Conservation (phyloP, 192 early-diverging fungal species). For the Glomus cerebriforme region DNA sequence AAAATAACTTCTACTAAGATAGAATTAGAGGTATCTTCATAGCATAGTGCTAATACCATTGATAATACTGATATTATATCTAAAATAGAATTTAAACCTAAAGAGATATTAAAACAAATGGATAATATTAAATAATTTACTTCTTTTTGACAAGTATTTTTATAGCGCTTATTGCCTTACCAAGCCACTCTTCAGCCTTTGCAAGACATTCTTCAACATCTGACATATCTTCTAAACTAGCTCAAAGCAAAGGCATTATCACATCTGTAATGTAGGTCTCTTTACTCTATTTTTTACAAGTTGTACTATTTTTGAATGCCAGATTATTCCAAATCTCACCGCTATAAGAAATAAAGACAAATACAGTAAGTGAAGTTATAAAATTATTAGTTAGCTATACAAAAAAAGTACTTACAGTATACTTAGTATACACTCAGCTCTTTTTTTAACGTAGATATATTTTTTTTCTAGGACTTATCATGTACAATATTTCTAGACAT, state of each 20-base stretch:
- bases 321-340: not conserved
- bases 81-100: too few relatives aligned
- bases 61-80: too few relatives aligned
- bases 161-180: not conserved
- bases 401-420: too few relatives aligned
- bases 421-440: not conserved
- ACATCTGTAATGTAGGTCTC: not conserved
- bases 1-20: too few relatives aligned
- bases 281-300: not conserved
- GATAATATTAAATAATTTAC: not conserved
- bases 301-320: not conserved
- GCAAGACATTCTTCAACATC: not conserved
- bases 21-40: too few relatives aligned
- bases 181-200: not conserved
- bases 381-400: too few relatives aligned
- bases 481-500: slow-evolving; percentile 13
- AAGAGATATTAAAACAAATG: too few relatives aligned
- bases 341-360: too few relatives aligned
- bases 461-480: not conserved
- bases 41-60: too few relatives aligned
- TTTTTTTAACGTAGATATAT: not conserved
- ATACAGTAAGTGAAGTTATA: too few relatives aligned
- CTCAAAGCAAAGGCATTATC: not conserved
- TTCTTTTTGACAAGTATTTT: not conserved
- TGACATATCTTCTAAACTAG: not conserved